These are phyloP conservation scores for Hypoxylon intermedium DNA, from an alignment of 495 filamentous ascomycete genomes.

Conservation along the genomic window DNA sequence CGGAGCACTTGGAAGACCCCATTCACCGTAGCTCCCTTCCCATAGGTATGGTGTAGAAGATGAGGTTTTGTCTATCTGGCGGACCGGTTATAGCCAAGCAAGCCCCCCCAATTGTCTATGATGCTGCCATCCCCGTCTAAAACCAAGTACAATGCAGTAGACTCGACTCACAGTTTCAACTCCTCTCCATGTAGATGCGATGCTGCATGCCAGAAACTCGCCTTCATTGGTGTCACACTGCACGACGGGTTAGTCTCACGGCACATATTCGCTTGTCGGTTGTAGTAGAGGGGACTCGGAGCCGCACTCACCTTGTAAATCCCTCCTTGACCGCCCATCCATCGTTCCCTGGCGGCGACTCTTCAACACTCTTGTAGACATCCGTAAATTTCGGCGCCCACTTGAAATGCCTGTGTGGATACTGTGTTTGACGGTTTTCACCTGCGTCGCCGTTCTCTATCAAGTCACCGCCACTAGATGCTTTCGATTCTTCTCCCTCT, in stretches of 20 bases:
- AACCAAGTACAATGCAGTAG: slow-evolving; percentile 41
- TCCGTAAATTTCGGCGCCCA: slow-evolving; percentile 90
- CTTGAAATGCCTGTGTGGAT: slow-evolving; percentile 86
- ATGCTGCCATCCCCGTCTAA: slow-evolving; percentile 30
- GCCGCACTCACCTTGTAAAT: slow-evolving; percentile 75
- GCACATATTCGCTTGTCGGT: slow-evolving; percentile 1
- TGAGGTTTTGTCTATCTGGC: slow-evolving; percentile 32
- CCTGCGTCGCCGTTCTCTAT: slow-evolving; percentile 38
- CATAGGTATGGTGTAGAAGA: slow-evolving; percentile 22
- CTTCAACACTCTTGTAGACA: slow-evolving; percentile 82
- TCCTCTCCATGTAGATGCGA: slow-evolving; percentile 67
- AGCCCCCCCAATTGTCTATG: slow-evolving; percentile 25
- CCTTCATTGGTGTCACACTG: slow-evolving; percentile 88
- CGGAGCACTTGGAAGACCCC: slow-evolving; percentile 14
- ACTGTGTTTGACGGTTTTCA: slow-evolving; percentile 43
- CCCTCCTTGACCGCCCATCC: slow-evolving; percentile 92
- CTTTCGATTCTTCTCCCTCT: slow-evolving; percentile 58
- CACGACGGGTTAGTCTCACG: slow-evolving; percentile 5
- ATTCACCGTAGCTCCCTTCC: slow-evolving; percentile 42
- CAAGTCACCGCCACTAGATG: slow-evolving; percentile 6
- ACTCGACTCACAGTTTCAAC: slow-evolving; percentile 85
- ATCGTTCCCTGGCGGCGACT: slow-evolving; percentile 83
- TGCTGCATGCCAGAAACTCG: slow-evolving; percentile 88
- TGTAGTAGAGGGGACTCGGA: not conserved
- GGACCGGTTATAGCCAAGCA: slow-evolving; percentile 22